These are phyloP conservation scores for Pseudogymnoascus sp. DNA, from an alignment of 2,329 filamentous ascomycete species.

Conservation along the genomic window DNA sequence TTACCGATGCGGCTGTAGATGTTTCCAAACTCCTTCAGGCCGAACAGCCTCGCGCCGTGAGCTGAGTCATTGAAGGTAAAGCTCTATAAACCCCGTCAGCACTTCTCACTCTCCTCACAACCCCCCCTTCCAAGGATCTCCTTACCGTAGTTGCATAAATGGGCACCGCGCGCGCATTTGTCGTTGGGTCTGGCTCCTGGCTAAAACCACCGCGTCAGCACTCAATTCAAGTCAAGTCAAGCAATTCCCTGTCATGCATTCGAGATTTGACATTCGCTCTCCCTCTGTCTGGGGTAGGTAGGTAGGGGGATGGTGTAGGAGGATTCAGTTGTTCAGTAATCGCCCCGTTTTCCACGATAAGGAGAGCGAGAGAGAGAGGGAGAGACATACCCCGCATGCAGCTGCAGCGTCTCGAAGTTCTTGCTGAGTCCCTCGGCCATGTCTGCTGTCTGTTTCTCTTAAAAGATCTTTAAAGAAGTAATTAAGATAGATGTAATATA, in stretches of 20 bases:
- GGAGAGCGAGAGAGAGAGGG: too few relatives aligned
- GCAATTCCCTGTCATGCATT: too few relatives aligned
- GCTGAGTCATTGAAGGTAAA: constrained; percentile 93
- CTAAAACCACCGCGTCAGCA: constrained; percentile 36
- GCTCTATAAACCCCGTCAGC: constrained; percentile 44
- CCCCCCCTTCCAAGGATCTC: background rate
- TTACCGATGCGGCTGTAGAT: constrained; percentile 98
- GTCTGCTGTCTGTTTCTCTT: background rate
- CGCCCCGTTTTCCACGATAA: background rate
- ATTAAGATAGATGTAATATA: background rate
- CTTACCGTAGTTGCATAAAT: constrained; percentile 84
- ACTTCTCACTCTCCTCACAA: constrained; percentile 9
- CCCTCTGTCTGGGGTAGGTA: constrained; percentile 11
- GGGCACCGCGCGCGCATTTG: constrained; percentile 83
- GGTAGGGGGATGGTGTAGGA: too few relatives aligned
- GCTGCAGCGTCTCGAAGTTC: constrained; percentile 76
- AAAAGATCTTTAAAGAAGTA: background rate
- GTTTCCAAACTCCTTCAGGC: constrained; percentile 94
- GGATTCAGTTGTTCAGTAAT: background rate
- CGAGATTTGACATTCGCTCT: too few relatives aligned
- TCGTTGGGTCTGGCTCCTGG: constrained; percentile 69
- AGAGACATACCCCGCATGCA: constrained; percentile 71
- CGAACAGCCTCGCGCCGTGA: constrained; percentile 88
- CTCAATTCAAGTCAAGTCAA: too few relatives aligned
- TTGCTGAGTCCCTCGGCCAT: constrained; percentile 37